Conservation (phyloP, 768 basidiomycete species). For the Heimioporus sp. region DNA sequence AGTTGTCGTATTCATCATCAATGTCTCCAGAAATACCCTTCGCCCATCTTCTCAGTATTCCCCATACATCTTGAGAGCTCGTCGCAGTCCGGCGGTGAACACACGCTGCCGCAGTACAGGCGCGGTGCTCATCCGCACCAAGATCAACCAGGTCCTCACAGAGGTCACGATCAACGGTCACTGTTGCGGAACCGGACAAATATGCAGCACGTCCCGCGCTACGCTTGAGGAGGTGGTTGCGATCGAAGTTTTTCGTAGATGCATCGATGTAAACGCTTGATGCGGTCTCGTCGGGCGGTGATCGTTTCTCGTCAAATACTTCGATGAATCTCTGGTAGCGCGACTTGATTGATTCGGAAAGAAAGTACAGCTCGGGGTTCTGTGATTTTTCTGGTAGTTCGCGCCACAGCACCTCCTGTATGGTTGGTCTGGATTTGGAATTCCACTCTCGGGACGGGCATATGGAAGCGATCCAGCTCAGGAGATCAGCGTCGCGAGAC, state of each 20-base stretch:
- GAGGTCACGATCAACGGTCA: conserved; percentile 8
- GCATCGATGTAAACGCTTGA: too few species aligned
- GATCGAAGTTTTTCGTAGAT: neutral
- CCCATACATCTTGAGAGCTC: neutral
- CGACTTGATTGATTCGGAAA: conserved; percentile 25
- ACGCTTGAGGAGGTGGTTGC: conserved; percentile 13
- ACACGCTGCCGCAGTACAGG: neutral
- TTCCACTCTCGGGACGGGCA: conserved; percentile 26
- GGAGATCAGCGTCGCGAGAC: conserved; percentile 25
- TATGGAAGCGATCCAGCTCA: conserved; percentile 32
- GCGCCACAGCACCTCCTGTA: conserved; percentile 39
- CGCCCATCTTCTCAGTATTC: conserved; percentile 1
- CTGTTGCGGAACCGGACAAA: conserved; percentile 3
- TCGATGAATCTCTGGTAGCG: conserved; percentile 12
- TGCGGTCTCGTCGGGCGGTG: neutral
- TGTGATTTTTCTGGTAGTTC: conserved; percentile 25
- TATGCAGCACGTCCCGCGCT: conserved; percentile 6
- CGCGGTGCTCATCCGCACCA: conserved; percentile 2
- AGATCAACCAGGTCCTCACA: neutral
- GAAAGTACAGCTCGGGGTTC: conserved; percentile 20
- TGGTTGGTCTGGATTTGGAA: conserved; percentile 27
- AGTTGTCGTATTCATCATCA: neutral
- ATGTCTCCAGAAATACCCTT: neutral
- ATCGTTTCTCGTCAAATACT: conserved; percentile 1
- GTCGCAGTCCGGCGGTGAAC: conserved; percentile 2